phyloP scores from a whole-genome alignment of 108 stramenopile genomes.

The Schizochytrium sp. region DNA sequence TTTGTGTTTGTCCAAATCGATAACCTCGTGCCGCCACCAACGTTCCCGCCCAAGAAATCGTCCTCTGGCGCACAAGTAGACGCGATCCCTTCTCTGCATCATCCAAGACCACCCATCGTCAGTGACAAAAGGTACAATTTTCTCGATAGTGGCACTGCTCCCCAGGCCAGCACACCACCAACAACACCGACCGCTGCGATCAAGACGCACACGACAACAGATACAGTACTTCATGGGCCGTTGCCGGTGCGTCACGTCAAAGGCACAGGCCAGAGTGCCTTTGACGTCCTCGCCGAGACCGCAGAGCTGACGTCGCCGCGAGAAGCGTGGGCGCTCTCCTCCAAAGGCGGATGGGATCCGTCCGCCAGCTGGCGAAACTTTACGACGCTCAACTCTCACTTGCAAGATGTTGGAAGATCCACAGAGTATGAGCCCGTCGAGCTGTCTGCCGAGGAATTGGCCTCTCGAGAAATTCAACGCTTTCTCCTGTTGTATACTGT shows the following conservation, averaged over 20 bases:
- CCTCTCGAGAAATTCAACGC: neutral
- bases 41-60: too few species aligned
- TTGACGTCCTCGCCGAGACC: neutral
- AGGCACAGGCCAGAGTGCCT: neutral
- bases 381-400: neutral
- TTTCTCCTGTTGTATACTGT: neutral
- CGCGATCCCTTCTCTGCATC: too few species aligned
- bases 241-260: neutral
- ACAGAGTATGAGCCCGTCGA: neutral
- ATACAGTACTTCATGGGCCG: too few species aligned
- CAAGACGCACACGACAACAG: too few species aligned
- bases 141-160: too few species aligned
- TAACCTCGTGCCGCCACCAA: too few species aligned
- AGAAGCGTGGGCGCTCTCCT: neutral
- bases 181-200: too few species aligned
- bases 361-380: neutral
- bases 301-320: neutral
- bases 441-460: neutral
- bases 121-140: too few species aligned
- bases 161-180: too few species aligned
- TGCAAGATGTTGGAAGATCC: neutral
- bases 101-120: too few species aligned
- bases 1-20: too few species aligned
- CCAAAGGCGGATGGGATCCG: neutral
- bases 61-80: too few species aligned